Percentiles rank a stretch among this genome's conserved stretches.
Evolutionary conservation across 148 eudicot genomes (phyloP).

Genomic region (Linanthus parryae): DNA sequence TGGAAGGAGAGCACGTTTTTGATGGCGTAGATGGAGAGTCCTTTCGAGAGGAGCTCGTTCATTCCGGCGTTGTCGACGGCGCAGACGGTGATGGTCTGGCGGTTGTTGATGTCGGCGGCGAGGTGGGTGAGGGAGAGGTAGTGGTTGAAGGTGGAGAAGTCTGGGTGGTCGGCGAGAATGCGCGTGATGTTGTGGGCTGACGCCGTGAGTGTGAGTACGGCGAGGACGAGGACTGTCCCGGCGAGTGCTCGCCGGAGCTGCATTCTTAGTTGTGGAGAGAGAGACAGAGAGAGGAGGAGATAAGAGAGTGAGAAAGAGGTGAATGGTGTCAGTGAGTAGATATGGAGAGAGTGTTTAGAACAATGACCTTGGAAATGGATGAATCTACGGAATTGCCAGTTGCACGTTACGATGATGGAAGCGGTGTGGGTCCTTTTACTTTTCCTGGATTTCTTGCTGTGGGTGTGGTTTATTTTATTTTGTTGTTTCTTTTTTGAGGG

Average conservation of each 20-base stretch:
- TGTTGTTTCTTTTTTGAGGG: no score
- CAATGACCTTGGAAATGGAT: no score
- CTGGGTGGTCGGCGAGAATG: slow-evolving; percentile 52
- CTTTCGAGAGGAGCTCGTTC: slow-evolving; percentile 45
- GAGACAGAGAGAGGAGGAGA: slow-evolving; percentile 13
- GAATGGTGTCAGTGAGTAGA: no score
- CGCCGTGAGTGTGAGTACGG: slow-evolving; percentile 6
- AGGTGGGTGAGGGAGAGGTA: slow-evolving; percentile 86
- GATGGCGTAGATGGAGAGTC: slow-evolving; percentile 46
- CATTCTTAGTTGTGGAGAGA: slow-evolving; percentile 22
- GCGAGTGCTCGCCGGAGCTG: slow-evolving; percentile 30
- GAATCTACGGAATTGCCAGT: no score
- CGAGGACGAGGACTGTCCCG: slow-evolving; percentile 9
- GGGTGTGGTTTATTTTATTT: no score
- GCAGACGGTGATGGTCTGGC: slow-evolving; percentile 77
- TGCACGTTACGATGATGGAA: no score
- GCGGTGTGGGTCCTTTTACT: no score
- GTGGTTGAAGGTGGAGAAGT: slow-evolving; percentile 83
- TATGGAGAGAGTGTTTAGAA: no score
- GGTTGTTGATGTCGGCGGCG: slow-evolving; percentile 76
- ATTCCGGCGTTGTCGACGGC: slow-evolving; percentile 83
- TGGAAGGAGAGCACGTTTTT: slow-evolving; percentile 80
- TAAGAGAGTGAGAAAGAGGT: no score
- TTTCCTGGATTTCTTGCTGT: no score
- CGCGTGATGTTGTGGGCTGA: slow-evolving; percentile 72